Percentiles rank a stretch among this genome's conserved stretches.
Conservation (phyloP, 2,329 filamentous ascomycete species). For the Sarocladium kiliense region DNA sequence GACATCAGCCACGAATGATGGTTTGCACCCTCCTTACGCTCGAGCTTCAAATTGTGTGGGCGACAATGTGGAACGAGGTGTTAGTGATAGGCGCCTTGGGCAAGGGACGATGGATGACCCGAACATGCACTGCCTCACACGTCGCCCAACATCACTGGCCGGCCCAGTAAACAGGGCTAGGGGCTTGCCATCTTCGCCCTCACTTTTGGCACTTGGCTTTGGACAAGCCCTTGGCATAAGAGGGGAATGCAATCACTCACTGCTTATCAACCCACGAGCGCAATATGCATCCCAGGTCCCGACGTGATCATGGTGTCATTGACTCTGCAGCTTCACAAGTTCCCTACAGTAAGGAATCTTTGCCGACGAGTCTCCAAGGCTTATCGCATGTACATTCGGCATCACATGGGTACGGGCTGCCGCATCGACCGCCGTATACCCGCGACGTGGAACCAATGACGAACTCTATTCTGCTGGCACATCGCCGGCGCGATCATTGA, state of each 20-base stretch:
- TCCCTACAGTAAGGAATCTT: neutral
- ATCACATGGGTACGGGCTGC: too few relatives aligned
- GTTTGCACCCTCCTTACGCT: neutral
- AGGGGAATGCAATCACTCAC: neutral
- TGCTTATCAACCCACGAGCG: neutral
- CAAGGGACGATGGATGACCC: constrained; percentile 1
- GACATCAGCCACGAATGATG: neutral
- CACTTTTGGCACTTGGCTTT: neutral
- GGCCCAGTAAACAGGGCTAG: neutral
- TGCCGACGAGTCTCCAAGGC: neutral
- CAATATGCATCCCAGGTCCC: neutral
- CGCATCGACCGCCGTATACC: neutral
- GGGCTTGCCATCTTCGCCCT: neutral
- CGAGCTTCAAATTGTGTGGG: neutral
- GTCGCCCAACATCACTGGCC: neutral
- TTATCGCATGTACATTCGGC: too few relatives aligned
- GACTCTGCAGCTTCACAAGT: neutral
- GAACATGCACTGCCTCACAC: constrained; percentile 1
- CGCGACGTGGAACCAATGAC: too few relatives aligned
- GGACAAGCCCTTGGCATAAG: neutral
- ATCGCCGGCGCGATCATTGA: neutral
- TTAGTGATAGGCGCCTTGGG: neutral
- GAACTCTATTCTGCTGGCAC: neutral
- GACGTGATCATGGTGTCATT: constrained; percentile 1
- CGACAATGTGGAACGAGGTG: neutral